Evolutionary conservation across 106 monocot species (phyloP).

Genomic region (Amphibolis antarctica): DNA sequence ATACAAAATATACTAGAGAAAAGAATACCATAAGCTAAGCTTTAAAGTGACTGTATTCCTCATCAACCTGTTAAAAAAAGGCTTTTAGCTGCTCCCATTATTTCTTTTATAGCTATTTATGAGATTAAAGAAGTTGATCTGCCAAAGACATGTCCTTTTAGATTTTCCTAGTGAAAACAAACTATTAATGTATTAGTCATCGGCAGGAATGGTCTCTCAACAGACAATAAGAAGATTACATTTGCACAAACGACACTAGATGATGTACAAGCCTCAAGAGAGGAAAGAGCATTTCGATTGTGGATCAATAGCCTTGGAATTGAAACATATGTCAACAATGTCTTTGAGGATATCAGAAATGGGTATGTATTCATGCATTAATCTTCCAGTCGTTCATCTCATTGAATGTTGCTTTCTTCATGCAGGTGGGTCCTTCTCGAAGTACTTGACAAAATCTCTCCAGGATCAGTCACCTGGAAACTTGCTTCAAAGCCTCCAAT

Average conservation of each 20-base stretch:
- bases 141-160: too few species aligned
- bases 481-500: conserved; percentile 90
- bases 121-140: too few species aligned
- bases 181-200: not conserved
- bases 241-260: conserved; percentile 21
- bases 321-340: conserved; percentile 27
- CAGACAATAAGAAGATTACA: conserved; percentile 19
- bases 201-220: conserved; percentile 23
- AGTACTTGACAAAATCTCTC: conserved; percentile 88
- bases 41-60: too few species aligned
- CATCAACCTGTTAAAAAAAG: too few species aligned
- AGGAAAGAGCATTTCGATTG: conserved; percentile 56
- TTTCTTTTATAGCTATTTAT: too few species aligned
- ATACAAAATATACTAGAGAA: too few species aligned
- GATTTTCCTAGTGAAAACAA: too few species aligned
- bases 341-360: conserved; percentile 38
- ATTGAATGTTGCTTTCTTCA: conserved; percentile 5
- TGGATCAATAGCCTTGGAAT: conserved; percentile 46
- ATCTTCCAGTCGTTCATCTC: not conserved
- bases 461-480: conserved; percentile 89
- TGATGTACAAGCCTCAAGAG: conserved; percentile 30
- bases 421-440: conserved; percentile 95
- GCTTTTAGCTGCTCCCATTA: too few species aligned
- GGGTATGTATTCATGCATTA: conserved; percentile 12
- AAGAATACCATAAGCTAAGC: too few species aligned